phyloP scores from a whole-genome alignment of 805 yeast genomes.

The Candida sonorensis region DNA sequence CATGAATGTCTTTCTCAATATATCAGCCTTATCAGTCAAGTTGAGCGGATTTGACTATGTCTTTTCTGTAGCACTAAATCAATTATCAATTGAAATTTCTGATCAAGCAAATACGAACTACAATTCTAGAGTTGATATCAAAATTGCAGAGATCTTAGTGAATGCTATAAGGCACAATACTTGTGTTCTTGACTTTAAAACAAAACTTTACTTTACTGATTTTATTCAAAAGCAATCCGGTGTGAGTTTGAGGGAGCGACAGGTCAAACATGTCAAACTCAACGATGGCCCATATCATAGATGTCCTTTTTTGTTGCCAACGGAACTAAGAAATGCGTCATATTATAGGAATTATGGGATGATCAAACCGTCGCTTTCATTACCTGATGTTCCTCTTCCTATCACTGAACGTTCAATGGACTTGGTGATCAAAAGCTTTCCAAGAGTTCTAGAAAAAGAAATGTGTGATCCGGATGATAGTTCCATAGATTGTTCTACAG shows the following conservation, averaged over 20 bases:
- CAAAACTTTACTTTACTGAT: constrained; percentile 54
- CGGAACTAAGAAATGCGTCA: constrained; percentile 35
- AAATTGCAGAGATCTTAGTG: constrained; percentile 40
- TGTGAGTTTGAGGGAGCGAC: constrained; percentile 39
- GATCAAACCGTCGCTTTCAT: constrained; percentile 51
- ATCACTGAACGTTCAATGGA: constrained; percentile 43
- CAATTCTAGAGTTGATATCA: constrained; percentile 44
- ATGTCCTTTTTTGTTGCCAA: constrained; percentile 60
- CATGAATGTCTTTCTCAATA: constrained; percentile 50
- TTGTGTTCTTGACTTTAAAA: constrained; percentile 37
- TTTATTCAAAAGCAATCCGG: constrained; percentile 49
- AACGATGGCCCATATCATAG: constrained; percentile 86
- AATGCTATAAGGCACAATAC: constrained; percentile 9
- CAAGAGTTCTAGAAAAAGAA: constrained; percentile 14
- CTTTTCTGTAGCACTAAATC: constrained; percentile 18
- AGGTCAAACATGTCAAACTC: constrained; percentile 55
- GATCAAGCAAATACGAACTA: constrained; percentile 69
- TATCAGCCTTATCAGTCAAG: constrained; percentile 40
- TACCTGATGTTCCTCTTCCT: constrained; percentile 62
- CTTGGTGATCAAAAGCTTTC: constrained; percentile 30
- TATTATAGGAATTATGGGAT: constrained; percentile 47
- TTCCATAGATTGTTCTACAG: constrained; percentile 3
- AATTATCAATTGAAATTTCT: constrained; percentile 38
- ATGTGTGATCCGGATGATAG: constrained; percentile 7
- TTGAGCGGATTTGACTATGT: constrained; percentile 30